Conservation (phyloP, 805 yeast species). For the Barnettozyma vustinii region DNA sequence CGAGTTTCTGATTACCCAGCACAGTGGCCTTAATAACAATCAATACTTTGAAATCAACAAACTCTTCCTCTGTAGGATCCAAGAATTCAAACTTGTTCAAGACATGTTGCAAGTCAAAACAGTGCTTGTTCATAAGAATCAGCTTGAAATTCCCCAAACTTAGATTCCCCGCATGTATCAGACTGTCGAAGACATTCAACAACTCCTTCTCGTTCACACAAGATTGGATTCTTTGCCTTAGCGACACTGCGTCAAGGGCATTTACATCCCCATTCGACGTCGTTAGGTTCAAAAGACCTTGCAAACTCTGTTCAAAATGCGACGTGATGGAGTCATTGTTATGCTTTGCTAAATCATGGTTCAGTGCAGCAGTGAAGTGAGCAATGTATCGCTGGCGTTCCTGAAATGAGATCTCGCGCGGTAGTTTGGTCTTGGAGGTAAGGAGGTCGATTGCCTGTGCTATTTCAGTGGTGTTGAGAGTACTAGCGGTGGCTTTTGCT, state of each 20-base stretch:
- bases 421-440: neutral
- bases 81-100: slow-evolving; percentile 9
- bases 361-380: slow-evolving; percentile 8
- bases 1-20: slow-evolving; percentile 1
- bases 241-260: slow-evolving; percentile 1
- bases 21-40: slow-evolving; percentile 6
- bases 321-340: neutral
- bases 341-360: neutral
- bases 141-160: slow-evolving; percentile 2
- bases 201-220: slow-evolving; percentile 3
- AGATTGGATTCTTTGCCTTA: neutral
- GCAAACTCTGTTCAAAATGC: slow-evolving; percentile 8
- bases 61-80: slow-evolving; percentile 2
- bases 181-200: slow-evolving; percentile 7
- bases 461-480: slow-evolving; percentile 4
- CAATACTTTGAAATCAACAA: slow-evolving; percentile 3
- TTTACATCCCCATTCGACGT: neutral
- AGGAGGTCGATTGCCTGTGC: slow-evolving; percentile 8
- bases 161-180: slow-evolving; percentile 7
- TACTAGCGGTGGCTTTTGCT: neutral
- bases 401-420: neutral
- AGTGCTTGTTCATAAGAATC: slow-evolving; percentile 7
- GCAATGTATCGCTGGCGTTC: slow-evolving; percentile 7
- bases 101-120: slow-evolving; percentile 4
- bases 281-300: slow-evolving; percentile 6